Base-by-base conservation (phyloP, 2,329 filamentous ascomycete species). In the Phialophora chinensis region DNA sequence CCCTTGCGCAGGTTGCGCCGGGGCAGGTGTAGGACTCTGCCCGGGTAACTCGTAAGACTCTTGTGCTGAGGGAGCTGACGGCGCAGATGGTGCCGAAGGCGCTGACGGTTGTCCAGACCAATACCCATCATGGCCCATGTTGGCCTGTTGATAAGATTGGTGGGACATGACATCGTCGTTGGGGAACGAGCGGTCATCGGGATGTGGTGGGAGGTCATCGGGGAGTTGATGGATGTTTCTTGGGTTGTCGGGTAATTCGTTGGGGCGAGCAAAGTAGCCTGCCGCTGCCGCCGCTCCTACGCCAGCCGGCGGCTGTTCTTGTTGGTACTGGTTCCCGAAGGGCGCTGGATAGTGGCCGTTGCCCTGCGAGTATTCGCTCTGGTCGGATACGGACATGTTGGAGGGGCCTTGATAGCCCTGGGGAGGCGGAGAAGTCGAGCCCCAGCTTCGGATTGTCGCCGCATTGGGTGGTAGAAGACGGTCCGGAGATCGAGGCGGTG, bases 331-430 rank as follows among this genome's bases (percentile, higher is more conserved):
- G 44, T 31, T 35, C 38, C 62, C 63, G 29, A 27, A 12, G 20
- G 54, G 50, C 25, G 54, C 52, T 14, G 60, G 58, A 35, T 33
- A 56, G 23, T 42, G 25, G 23, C 31, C 44, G 20, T 66, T 58
- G 7, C 52, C 59, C 53, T 66, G 55, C 8, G 65, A 68, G 54
- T 69, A 69, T n/a, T 71, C 69, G 44, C 69, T 69, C 50, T 68
- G 60, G 35, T 69, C 69, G 11, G 69, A 69, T 27, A 69, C 63
- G 23, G 69, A 71, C 58, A 64, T 58, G 50, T 64, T 49, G 12
- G 65, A 66, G 10, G 62, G 57, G 14, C 50, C 61, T 38, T 66
- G 63, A n/a, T 50, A 31, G 10, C 49, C 49, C 4, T 65, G 62
- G 25, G 65, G 62, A 11, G 61, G 63, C 7, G 65, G 66, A 8